A percentile compares a stretch with the other conserved stretches of the same genome.
Conservation (phyloP, 202 grass and related monocot species). For the Sporobolus alterniflorus region DNA sequence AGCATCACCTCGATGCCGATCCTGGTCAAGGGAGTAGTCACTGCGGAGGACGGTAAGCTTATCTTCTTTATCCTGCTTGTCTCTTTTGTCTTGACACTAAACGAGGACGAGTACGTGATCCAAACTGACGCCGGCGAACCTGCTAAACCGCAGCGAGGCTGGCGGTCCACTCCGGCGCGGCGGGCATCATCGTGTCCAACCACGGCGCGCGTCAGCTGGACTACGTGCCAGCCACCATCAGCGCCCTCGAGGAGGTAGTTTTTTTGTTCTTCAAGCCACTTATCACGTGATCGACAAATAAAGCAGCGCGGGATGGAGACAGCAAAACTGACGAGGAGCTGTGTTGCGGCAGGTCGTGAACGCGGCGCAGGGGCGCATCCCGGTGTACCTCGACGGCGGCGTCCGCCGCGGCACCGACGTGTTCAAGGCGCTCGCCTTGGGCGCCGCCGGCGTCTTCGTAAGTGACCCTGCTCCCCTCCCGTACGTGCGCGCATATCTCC, state of each 20-base stretch:
- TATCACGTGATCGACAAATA: background rate
- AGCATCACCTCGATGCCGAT: constrained; percentile 89
- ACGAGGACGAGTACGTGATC: background rate
- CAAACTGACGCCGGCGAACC: background rate
- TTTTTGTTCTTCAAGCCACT: no score
- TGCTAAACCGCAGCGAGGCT: constrained; percentile 58
- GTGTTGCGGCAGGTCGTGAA: constrained; percentile 54
- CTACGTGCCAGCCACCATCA: constrained; percentile 90
- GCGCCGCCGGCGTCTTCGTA: constrained; percentile 86
- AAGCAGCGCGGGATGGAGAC: background rate
- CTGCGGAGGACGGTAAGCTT: constrained; percentile 78
- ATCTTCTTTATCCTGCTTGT: background rate
- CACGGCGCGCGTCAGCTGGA: constrained; percentile 94
- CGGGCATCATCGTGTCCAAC: constrained; percentile 93
- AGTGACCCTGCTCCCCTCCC: background rate
- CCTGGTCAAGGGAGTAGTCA: constrained; percentile 87
- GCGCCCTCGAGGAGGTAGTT: constrained; percentile 75
- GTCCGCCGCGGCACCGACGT: constrained; percentile 90
- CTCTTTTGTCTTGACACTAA: background rate
- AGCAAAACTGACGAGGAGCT: background rate
- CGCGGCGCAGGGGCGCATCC: constrained; percentile 73
- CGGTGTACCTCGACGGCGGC: constrained; percentile 81
- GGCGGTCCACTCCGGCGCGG: constrained; percentile 80
- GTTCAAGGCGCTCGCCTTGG: constrained; percentile 92
- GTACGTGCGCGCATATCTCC: background rate